Evolutionary conservation across 106 monocot genomes (phyloP), one percentile per base, ranked within the genome.

Genomic region (Acorus calamus): DNA sequence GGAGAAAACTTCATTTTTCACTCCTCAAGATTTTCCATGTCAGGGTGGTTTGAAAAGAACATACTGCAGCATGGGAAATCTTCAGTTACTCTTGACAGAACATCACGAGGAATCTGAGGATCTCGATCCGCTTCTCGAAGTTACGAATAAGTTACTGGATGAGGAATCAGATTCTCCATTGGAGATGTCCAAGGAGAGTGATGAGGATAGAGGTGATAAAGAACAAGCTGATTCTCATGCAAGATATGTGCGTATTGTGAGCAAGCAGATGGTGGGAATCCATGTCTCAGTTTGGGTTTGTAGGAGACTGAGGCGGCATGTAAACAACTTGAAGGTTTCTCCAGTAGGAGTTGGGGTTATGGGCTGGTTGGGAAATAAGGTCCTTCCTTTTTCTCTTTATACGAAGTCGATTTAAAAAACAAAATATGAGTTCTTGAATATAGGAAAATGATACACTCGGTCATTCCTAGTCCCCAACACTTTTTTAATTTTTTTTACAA

Each of bases 361-460:
- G 83, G 90, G 90, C 14, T 86, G 81, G 57, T 80, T 91, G 80
- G 86, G 90, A 61, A 91, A 91, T 66, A 86, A 91, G 90, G 90
- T 85, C 3, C n/a, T 55, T 8, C 61, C 13, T 11, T 12, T 28
- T 14, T 13, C 13, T n/a, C 10, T 4, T 14, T 7, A n/a, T n/a
- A n/a, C n/a, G n/a, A 28, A 28, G 28, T 28, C 28, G 28, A 28
- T 28, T 28, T 28, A 28, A 28, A 28, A 1, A 28, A 28, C 28
- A 28, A 0, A 28, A 28, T 28, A 28, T 28, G 28, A 28, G 28
- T 28, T 28, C 1, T 0, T 28, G 28, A 28, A 28, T 28, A 28
- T 28, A 28, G 28, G 28, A 28, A 28, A 0, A 28, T 28, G 28
- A 28, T 28, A 28, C 28, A 28, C 28, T 28, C 28, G 28, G 28